phyloP scores from a whole-genome alignment of 1,284 basidiomycete species.

The Neolentinus lepideus region DNA sequence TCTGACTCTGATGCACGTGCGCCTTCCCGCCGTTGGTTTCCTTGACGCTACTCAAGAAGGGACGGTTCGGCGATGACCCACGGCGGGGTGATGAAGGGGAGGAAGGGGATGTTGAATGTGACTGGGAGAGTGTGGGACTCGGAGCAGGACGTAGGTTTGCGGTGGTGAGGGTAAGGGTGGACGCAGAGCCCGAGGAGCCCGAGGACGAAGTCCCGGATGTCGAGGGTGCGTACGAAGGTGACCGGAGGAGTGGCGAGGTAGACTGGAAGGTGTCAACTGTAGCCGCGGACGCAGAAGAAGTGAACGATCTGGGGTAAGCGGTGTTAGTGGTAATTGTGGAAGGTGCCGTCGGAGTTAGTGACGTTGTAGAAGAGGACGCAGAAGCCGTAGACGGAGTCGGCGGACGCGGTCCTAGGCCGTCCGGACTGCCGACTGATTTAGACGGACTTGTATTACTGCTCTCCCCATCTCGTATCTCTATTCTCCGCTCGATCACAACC shows the following conservation, averaged over 20 bases:
- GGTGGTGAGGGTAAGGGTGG: conserved; percentile 10
- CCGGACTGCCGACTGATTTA: background rate
- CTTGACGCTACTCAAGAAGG: conserved; percentile 19
- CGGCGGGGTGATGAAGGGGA: conserved; percentile 12
- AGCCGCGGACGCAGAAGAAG: conserved; percentile 2
- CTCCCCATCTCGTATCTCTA: conserved; percentile 33
- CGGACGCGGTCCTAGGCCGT: background rate
- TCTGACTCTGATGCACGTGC: conserved; percentile 33
- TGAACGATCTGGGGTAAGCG: conserved; percentile 11
- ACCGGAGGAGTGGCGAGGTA: conserved; percentile 9
- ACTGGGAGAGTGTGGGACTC: conserved; percentile 15
- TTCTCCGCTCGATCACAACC: conserved; percentile 48
- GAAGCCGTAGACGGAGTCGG: conserved; percentile 9
- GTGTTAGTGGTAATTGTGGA: conserved; percentile 6
- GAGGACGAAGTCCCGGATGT: conserved; percentile 4
- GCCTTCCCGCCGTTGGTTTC: conserved; percentile 39
- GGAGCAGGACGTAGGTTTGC: conserved; percentile 8
- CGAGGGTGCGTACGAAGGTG: background rate
- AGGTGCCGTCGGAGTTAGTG: conserved; percentile 6
- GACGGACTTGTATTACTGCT: background rate
- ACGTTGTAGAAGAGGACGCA: conserved; percentile 9
- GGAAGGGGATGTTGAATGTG: conserved; percentile 15
- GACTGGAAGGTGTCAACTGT: conserved; percentile 4
- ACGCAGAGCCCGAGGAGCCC: conserved; percentile 8
- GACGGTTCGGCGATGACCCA: conserved; percentile 13